These are phyloP conservation scores for Mallotus japonicus DNA, from an alignment of 441 rosid species.

Conservation along the genomic window DNA sequence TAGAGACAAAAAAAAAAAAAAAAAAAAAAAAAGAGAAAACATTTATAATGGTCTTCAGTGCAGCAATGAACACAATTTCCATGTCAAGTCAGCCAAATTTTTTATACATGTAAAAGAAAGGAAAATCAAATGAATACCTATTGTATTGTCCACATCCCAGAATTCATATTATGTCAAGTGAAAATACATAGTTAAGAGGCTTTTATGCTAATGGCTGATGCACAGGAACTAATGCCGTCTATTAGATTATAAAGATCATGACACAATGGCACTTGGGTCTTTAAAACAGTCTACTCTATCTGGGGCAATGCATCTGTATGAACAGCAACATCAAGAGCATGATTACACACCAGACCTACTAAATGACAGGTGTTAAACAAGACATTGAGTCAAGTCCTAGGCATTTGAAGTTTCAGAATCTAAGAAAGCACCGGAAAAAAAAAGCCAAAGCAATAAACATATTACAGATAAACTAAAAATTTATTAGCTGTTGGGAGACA, in stretches of 20 bases:
- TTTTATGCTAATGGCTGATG: background rate
- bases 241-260: background rate
- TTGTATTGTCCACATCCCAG: too few species aligned
- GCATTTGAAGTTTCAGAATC: background rate
- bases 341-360: background rate
- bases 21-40: too few species aligned
- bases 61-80: too few species aligned
- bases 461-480: background rate
- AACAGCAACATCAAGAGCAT: background rate
- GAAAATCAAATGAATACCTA: too few species aligned
- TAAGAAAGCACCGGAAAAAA: background rate
- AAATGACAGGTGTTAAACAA: background rate
- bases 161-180: background rate
- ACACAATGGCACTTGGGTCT: background rate
- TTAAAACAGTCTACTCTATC: background rate
- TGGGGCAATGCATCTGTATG: background rate
- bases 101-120: too few species aligned
- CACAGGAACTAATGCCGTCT: background rate
- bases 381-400: background rate
- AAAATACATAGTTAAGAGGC: background rate
- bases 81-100: too few species aligned
- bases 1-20: background rate
- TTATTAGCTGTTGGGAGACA: background rate
- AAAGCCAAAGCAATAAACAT: background rate
- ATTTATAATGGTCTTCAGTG: background rate